Evolutionary conservation across 1,284 basidiomycete species (phyloP).

Genomic region (Ganoderma sinense): DNA sequence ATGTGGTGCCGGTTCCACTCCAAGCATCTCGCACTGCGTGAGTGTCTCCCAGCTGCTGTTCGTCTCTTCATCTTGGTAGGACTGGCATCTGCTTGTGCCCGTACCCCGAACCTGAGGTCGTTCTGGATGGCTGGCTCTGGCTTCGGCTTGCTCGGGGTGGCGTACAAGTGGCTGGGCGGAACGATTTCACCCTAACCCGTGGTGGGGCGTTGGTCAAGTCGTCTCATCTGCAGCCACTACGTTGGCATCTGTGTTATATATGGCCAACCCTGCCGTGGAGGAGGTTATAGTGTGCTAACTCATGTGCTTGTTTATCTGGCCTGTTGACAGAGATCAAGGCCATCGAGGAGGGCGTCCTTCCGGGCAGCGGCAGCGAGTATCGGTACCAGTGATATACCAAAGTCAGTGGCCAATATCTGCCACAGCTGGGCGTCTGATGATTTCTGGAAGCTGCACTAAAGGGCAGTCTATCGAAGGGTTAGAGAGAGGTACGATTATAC

Average conservation of each 20-base stretch:
- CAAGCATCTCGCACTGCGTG: constrained; percentile 49
- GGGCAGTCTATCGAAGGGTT: neutral
- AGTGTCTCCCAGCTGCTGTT: constrained; percentile 23
- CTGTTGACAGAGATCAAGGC: constrained; percentile 27
- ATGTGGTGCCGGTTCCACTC: constrained; percentile 47
- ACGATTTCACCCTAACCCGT: neutral
- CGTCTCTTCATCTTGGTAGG: too few species aligned
- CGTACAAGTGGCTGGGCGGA: neutral
- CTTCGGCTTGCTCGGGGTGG: neutral
- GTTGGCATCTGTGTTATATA: neutral
- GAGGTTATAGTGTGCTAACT: neutral
- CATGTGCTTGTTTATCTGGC: neutral
- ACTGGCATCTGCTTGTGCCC: neutral
- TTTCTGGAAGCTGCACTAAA: neutral
- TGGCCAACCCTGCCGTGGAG: neutral
- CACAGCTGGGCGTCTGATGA: neutral
- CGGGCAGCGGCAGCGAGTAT: constrained; percentile 9
- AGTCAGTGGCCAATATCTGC: neutral
- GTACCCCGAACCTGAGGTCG: neutral
- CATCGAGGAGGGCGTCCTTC: constrained; percentile 10
- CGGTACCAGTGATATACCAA: neutral
- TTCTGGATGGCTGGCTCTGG: neutral
- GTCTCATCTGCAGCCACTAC: neutral
- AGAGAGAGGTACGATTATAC: neutral
- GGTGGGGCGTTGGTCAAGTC: neutral